These are phyloP conservation scores for Candida khao-thaluensis DNA, from an alignment of 805 yeast species.

Conservation along the genomic window DNA sequence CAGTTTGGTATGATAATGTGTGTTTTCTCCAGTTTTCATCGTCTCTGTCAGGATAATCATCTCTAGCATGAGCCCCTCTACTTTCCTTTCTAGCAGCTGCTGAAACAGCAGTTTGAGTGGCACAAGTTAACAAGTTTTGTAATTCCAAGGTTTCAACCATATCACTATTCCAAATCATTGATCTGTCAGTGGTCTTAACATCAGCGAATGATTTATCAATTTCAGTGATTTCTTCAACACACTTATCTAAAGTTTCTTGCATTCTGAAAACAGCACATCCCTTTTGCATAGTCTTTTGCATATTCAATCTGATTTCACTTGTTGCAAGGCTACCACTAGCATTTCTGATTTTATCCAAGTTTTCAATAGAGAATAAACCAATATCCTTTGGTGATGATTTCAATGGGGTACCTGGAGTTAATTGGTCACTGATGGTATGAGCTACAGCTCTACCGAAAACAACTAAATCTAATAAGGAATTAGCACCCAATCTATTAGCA, in stretches of 20 bases:
- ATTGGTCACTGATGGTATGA: slow-evolving; percentile 79
- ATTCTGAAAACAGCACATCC: slow-evolving; percentile 97
- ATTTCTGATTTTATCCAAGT: slow-evolving; percentile 83
- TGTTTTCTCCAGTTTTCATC: slow-evolving; percentile 98
- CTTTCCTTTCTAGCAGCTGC: slow-evolving; percentile 97
- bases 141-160: slow-evolving; percentile 93
- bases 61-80: slow-evolving; percentile 99
- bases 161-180: slow-evolving; percentile 99
- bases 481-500: slow-evolving; percentile 98
- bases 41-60: slow-evolving; percentile 94
- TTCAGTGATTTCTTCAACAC: slow-evolving; percentile 74
- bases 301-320: slow-evolving; percentile 82
- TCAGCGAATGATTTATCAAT: slow-evolving; percentile 74
- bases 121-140: slow-evolving; percentile 95
- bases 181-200: slow-evolving; percentile 88
- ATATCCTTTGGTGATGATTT: slow-evolving; percentile 79
- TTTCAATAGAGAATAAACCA: slow-evolving; percentile 86
- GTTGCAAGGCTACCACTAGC: slow-evolving; percentile 82
- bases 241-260: slow-evolving; percentile 86
- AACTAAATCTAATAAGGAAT: slow-evolving; percentile 92
- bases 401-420: slow-evolving; percentile 87
- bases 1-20: slow-evolving; percentile 85
- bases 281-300: slow-evolving; percentile 96
- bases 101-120: slow-evolving; percentile 89
- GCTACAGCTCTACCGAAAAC: slow-evolving; percentile 99